Evolutionary conservation across 345 rosid genomes (phyloP).

Genomic region (Bruguiera sexangula): DNA sequence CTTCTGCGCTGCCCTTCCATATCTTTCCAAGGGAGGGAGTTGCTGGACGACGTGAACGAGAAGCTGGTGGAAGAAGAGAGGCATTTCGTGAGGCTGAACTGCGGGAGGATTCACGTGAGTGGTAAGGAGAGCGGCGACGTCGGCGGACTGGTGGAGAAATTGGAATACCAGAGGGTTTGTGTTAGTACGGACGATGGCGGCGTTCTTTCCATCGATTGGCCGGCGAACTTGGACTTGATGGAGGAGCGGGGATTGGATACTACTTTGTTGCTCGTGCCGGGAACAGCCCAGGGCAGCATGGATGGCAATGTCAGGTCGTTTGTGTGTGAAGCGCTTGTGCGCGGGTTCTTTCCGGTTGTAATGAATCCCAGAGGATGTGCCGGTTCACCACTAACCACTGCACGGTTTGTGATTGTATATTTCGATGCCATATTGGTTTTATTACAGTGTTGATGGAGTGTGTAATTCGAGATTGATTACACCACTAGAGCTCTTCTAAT

Average conservation of each 20-base stretch:
- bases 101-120: constrained; percentile 47
- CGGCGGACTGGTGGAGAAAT: constrained; percentile 26
- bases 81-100: constrained; percentile 67
- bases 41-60: constrained; percentile 55
- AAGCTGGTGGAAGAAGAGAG: constrained; percentile 70
- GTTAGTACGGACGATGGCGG: constrained; percentile 71
- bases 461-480: neutral
- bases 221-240: constrained; percentile 61
- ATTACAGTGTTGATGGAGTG: neutral
- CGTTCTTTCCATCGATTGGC: constrained; percentile 85
- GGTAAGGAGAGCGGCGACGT: constrained; percentile 4
- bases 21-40: constrained; percentile 45
- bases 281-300: constrained; percentile 77
- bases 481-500: neutral
- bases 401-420: constrained; percentile 50
- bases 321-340: constrained; percentile 55
- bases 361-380: constrained; percentile 99
- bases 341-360: constrained; percentile 79
- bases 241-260: constrained; percentile 84
- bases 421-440: neutral
- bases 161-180: constrained; percentile 78
- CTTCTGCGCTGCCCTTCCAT: constrained; percentile 78
- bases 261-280: constrained; percentile 74
- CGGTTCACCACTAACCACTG: constrained; percentile 82
- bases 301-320: constrained; percentile 48